Evolutionary conservation across 2,329 filamentous ascomycete species (phyloP).

Genomic region (Cercospora berteroae): DNA sequence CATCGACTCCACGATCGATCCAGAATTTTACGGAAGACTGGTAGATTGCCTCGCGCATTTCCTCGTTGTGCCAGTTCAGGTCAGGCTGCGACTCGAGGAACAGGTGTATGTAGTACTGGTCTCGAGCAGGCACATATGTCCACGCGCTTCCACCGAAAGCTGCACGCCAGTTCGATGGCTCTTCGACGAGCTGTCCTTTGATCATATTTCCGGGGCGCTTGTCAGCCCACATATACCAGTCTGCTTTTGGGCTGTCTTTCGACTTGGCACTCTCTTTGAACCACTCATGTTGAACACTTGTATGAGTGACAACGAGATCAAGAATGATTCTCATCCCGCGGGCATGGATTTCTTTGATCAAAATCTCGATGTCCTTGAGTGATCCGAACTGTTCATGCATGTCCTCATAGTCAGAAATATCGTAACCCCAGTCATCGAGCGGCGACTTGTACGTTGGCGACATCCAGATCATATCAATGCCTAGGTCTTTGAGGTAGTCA

Average conservation of each 20-base stretch:
- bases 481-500: conserved; percentile 58
- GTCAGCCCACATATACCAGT: conserved; percentile 58
- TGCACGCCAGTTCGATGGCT: conserved; percentile 73
- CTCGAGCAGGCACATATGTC: conserved; percentile 69
- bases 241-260: conserved; percentile 50
- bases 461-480: conserved; percentile 65
- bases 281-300: conserved; percentile 62
- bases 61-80: conserved; percentile 77
- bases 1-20: conserved; percentile 66
- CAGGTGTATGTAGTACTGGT: conserved; percentile 74
- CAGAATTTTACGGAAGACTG: conserved; percentile 61
- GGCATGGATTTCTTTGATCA: conserved; percentile 60
- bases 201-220: conserved; percentile 43
- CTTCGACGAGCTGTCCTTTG: conserved; percentile 42
- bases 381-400: conserved; percentile 67
- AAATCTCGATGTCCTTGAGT: conserved; percentile 61
- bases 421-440: conserved; percentile 67
- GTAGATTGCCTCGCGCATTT: conserved; percentile 67
- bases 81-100: conserved; percentile 77
- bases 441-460: conserved; percentile 63
- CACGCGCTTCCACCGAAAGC: conserved; percentile 61
- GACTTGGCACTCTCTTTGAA: conserved; percentile 56
- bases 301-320: conserved; percentile 77
- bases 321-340: conserved; percentile 69
- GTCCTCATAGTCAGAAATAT: conserved; percentile 65